Evolutionary conservation across 345 rosid species (phyloP), one percentile per base, ranked within the genome.

Genomic region (Geranium rotundifolium): DNA sequence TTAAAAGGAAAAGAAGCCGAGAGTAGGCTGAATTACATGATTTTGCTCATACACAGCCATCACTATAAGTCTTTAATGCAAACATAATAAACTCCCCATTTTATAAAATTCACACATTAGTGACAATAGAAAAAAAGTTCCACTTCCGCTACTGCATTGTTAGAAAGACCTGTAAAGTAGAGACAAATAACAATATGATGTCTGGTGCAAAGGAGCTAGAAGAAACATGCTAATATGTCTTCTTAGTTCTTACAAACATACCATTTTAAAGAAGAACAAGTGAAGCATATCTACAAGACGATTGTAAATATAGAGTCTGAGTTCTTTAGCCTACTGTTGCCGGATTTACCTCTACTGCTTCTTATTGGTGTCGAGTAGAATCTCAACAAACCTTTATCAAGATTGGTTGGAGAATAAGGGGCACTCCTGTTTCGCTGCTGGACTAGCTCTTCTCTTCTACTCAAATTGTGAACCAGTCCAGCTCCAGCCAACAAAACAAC

Each of bases 311-410:
- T 1, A 55, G 79, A 73, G 19, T 65, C 59, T 37, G 72, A 73
- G 65, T 65, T 85, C 74, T 75, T 77, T 65, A 78, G 77, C 73
- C 84, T 75, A 76, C 77, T 75, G 57, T 74, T 83, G 63, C 89
- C 78, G 17, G 91, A 77, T 75, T 79, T 79, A 82, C 80, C 84
- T 68, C 75, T 74, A 54, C 74, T 75, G 78, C 72, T 81, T 78
- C 82, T 82, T 71, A 64, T 62, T 17, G 96, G 91, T 1, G 86
- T 82, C 81, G 84, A 72, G 67, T 85, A 82, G 66, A 82, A 88
- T 72, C 85, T 70, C 52, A 81, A 74, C 54, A 88, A 30, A n/a
- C 83, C 84, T 37, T 82, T 85, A 19, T 84, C 88, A 64, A 79
- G 57, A 68, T 71, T 72, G 56, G 74, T 80, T 19, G 79, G 81